Base-by-base conservation (phyloP, 768 basidiomycete species). In the Mycena rosella region DNA sequence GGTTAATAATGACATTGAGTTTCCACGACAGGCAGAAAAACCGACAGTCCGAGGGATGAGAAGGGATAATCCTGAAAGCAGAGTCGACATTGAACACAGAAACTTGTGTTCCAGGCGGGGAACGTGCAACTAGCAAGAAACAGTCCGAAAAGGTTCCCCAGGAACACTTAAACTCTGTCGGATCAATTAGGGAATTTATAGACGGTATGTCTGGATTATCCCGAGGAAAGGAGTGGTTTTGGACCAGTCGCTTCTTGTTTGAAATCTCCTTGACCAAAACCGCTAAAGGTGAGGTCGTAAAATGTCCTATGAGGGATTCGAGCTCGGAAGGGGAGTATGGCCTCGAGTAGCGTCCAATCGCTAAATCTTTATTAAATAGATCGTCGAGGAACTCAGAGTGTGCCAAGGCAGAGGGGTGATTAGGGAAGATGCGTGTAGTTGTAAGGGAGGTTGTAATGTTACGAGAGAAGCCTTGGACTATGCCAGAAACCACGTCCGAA, bases 171-270 rank as follows among this genome's bases (percentile, higher is more conserved):
- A 44, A 44, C 44, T 55, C 22, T 13, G 40, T 57, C 40, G 24
- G 48, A 30, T 67, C 49, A 15, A 67, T 67, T 5, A 20, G 40
- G 1, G 65, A 60, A 29, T 67, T 67, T 6, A 60, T n/a, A 8
- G 65, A 67, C 2, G 59, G 49, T 14, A 65, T n/a, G 14, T 57
- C 29, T 17, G 55, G 66, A 56, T 69, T 29, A 27, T 72, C 53
- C 22, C 51, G 38, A 0, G 64, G 73, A 42, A 47, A 73, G 9
- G 73, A 74, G 40, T 71, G 69, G 30, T 74, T 70, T 62, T 74
- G 73, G 36, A 71, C 48, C 18, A 71, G 32, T 0, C 54, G 48
- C 0, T 45, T 36, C n/a, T 65, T 65, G 18, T 7, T 8, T 6
- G 44, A 26, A 9, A 29, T n/a, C 22, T 49, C 26, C 27, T 49